A percentile compares a stretch with the other conserved stretches of the same genome.
Evolutionary conservation across 352 stramenopile genomes (phyloP).

Genomic region (Peronospora destructor): DNA sequence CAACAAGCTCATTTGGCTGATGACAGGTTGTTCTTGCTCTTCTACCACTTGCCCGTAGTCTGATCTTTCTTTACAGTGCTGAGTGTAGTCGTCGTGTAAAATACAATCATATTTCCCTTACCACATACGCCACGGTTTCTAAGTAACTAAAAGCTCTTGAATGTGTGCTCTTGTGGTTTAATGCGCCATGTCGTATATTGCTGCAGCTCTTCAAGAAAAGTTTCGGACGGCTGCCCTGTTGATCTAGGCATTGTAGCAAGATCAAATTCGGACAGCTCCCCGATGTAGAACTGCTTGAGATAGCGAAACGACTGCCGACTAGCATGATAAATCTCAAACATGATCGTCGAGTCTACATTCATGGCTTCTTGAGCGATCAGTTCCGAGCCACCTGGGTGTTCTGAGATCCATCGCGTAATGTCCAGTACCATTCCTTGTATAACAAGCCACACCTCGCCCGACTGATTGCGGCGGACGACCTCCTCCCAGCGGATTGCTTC

Average conservation of each 20-base stretch:
- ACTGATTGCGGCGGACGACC: conserved; percentile 63
- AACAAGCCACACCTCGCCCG: conserved; percentile 76
- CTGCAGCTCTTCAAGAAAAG: conserved; percentile 69
- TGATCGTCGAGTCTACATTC: conserved; percentile 83
- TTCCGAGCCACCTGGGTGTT: conserved; percentile 78
- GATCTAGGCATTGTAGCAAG: conserved; percentile 43
- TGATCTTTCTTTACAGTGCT: too few relatives aligned
- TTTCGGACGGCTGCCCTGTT: conserved; percentile 42
- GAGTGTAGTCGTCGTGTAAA: too few relatives aligned
- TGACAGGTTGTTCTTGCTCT: conserved; percentile 3
- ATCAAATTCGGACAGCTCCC: conserved; percentile 69
- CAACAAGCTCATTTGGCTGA: not conserved
- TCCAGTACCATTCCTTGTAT: conserved; percentile 88
- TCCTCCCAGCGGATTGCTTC: conserved; percentile 78
- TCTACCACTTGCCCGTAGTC: conserved; percentile 14
- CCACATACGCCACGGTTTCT: not conserved
- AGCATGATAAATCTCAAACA: conserved; percentile 90
- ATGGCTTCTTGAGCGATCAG: conserved; percentile 83
- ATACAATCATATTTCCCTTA: not conserved
- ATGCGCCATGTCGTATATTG: conserved; percentile 80
- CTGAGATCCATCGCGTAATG: conserved; percentile 82
- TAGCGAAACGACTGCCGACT: conserved; percentile 89
- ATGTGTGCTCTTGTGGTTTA: conserved; percentile 50
- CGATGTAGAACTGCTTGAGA: conserved; percentile 89
- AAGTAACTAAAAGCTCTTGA: conserved; percentile 69